Conservation (phyloP, 2,329 filamentous ascomycete species). For the Xylariaceae sp. region DNA sequence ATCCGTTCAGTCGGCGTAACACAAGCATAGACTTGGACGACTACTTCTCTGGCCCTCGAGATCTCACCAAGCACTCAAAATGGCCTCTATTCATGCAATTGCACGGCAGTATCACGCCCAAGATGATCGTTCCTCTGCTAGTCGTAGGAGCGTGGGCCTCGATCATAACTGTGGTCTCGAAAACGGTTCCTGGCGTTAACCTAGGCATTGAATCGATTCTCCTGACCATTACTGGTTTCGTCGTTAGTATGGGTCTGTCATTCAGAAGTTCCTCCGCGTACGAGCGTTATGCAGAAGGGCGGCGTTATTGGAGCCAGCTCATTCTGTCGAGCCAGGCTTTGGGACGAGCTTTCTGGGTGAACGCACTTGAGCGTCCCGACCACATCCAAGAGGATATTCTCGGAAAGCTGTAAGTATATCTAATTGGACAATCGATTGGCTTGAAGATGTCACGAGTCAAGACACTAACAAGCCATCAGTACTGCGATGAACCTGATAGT, state of each 20-base stretch:
- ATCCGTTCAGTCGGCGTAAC: conserved; percentile 33
- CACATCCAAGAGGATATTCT: conserved; percentile 65
- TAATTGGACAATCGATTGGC: conserved; percentile 41
- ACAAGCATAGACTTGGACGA: conserved; percentile 41
- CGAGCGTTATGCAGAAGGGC: conserved; percentile 63
- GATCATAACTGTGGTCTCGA: conserved; percentile 57
- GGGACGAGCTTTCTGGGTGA: conserved; percentile 80
- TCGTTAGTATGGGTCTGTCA: conserved; percentile 73
- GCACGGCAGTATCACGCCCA: conserved; percentile 70
- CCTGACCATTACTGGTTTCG: conserved; percentile 82
- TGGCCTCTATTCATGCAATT: conserved; percentile 75
- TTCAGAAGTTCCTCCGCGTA: conserved; percentile 79
- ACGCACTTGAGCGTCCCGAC: conserved; percentile 60
- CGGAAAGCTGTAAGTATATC: conserved; percentile 52
- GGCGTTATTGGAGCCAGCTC: conserved; percentile 61
- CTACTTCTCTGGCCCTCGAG: conserved; percentile 59
- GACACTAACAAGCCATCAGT: conserved; percentile 25
- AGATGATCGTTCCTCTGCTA: conserved; percentile 69
- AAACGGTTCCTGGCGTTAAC: conserved; percentile 38
- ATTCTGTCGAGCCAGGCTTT: conserved; percentile 64
- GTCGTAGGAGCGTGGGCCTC: conserved; percentile 66
- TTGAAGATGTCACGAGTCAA: neutral
- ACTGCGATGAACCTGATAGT: conserved; percentile 75
- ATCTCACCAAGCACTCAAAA: conserved; percentile 73
- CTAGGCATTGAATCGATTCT: conserved; percentile 65